Evolutionary conservation across 495 filamentous ascomycete species (phyloP), one percentile per base, ranked within the genome.

Genomic region (Hypoxylon crocopeplum): DNA sequence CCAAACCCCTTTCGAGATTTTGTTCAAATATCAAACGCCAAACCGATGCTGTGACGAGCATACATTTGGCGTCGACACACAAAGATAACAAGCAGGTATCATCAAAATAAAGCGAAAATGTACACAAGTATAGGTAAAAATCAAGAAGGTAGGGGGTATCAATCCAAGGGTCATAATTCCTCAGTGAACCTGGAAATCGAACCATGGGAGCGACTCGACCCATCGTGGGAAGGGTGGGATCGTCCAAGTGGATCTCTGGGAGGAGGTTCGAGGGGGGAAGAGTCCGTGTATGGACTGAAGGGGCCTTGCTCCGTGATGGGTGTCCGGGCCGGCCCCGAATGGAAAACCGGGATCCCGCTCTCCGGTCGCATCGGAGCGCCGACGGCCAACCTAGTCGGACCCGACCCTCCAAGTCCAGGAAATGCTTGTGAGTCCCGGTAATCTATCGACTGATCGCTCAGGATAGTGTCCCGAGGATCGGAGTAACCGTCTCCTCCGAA

Each of bases 401-500:
- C 50, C 30, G 37, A n/a, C 19, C 60, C 66, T 3, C 65, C 34
- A 22, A 72, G 62, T 11, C 74, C 76, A 58, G 74, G 69, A 40
- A 77, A 77, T 24, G 73, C 70, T 38, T 74, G 69, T 10, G 79
- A 83, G 38, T 80, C 78, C 8, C 79, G 68, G 58, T 80, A 83
- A 24, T 79, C 80, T 32, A 77, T 73, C 24, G 79, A 78, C 40
- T 68, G 67, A 41, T 72, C 75, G 63, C 75, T 79, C 53, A 78
- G 58, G 16, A 75, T 56, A 50, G 76, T 81, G 20, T 67, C 73
- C 54, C 72, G 72, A n/a, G 78, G 74, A 46, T 84, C 87, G 53
- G 82, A 82, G 64, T 86, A 91, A 2, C 88, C 88, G 68, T 91
- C 86, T 15, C 88, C 86, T 37, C 88, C 86, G 27, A 82, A 82